Evolutionary conservation across 352 stramenopile genomes (phyloP), one percentile per base, ranked within the genome.

Genomic region (Phytophthora syringae): DNA sequence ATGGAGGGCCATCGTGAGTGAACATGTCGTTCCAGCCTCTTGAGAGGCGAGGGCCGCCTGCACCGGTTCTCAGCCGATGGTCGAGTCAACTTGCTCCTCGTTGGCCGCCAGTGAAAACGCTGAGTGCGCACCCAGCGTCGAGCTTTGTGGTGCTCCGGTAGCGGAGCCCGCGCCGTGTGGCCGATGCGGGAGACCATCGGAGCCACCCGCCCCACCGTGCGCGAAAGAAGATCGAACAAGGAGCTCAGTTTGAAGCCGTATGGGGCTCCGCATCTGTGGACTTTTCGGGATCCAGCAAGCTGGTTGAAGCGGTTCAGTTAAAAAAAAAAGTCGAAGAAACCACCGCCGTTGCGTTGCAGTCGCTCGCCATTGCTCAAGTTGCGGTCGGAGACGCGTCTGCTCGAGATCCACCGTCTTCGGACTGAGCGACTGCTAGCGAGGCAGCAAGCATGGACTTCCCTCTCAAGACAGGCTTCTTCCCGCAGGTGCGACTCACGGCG

Each of bases 391-490:
- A 60, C n/a, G n/a, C n/a, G n/a, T n/a, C n/a, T n/a, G n/a, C 55
- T 27, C 40, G 51, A 24, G 45, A 52, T 37, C 24, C 45, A 16
- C 10, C 37, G 18, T 45, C 20, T 5, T 24, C 27, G 27, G 9
- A 10, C 27, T 9, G 27, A 32, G 27, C 27, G 9, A 5, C 45
- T 49, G 20, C 32, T 18, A 57, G 44, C 13, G 12, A 18, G 18
- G 51, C 7, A 20, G 25, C 13, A 15, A 54, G 11, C 12, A 92
- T 92, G 82, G 81, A 92, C 60, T 86, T 93, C 48, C 85, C 85
- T 6, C 48, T 93, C 18, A 88, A 89, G 67, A 43, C 67, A 24
- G 76, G 86, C 68, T 93, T 92, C 58, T 93, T 93, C 56, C 81
- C 85, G 44, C 61, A 76, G 9, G 63, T 90, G 51, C 73, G 73